Evolutionary conservation across 2,329 filamentous ascomycete genomes (phyloP), one percentile per base, ranked within the genome.

Genomic region (Epicoccum sorghinum): DNA sequence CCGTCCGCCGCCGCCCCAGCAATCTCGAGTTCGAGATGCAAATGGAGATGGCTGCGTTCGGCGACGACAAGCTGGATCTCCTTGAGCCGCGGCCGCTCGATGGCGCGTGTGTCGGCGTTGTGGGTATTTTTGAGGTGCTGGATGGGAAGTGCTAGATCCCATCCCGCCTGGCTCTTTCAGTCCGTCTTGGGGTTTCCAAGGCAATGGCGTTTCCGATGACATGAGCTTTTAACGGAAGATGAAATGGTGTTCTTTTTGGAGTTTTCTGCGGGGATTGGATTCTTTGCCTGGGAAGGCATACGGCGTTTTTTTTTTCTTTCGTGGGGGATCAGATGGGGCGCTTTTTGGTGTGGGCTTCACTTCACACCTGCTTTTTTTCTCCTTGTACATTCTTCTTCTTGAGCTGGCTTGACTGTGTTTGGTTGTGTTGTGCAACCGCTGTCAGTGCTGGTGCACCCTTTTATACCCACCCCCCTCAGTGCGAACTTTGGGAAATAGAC

Each of bases 51-150:
- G 59, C 18, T 61, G 22, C 47, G 69, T 3, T 75, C 73, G 38
- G 62, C 61, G 22, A 54, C 18, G 18, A 61, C 32, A 69, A 70
- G 48, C 42, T 72, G 12, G 63, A 65, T 10, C 58, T 73, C 45
- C 56, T 75, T 3, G 73, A 75, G 62, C 73, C 73, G 0, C 24
- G 73, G 47, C 70, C 71, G 7, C 14, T 36, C 33, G 57, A 49
- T 1, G 41, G 22, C 6, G 54, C 43, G 29, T 49, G 57, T 1
- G 66, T 67, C 4, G 64, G 69, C 39, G 73, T 75, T 29, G 67
- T 73, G 0, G 70, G 73, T 22, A 75, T 75, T 29, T 75, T 75
- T 35, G 70, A 75, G 67, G 73, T 75, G 9, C 47, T 75, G 42
- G 69, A 72, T 27, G 71, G 72, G 1, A 67, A 66, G 59, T 64